Conservation (phyloP, 1,139 yeast genomes). For the Suhomyces yuchorum region DNA sequence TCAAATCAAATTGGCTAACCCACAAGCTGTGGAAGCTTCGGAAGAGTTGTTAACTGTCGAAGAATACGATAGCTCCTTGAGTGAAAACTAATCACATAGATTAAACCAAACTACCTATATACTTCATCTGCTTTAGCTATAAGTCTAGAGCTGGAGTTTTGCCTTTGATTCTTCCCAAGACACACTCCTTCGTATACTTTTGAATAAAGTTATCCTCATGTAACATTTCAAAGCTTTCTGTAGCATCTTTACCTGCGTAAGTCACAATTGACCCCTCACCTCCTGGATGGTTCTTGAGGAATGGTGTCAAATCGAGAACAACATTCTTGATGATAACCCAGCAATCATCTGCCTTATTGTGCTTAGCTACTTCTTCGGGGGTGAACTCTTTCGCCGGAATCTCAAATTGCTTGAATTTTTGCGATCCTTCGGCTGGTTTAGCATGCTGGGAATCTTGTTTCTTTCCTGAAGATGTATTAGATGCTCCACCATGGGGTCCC, state of each 20-base stretch:
- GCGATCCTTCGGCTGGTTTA: background rate
- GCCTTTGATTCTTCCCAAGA: slow-evolving; percentile 54
- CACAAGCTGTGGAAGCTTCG: slow-evolving; percentile 24
- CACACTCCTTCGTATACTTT: slow-evolving; percentile 49
- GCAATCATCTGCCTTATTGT: slow-evolving; percentile 64
- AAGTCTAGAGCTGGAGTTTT: slow-evolving; percentile 41
- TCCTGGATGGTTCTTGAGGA: slow-evolving; percentile 84
- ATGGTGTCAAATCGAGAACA: slow-evolving; percentile 81
- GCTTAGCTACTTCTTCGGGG: slow-evolving; percentile 61
- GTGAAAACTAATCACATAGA: slow-evolving; percentile 34
- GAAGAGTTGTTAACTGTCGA: slow-evolving; percentile 49
- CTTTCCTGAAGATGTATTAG: background rate
- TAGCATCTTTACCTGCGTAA: slow-evolving; percentile 91
- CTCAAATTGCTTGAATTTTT: slow-evolving; percentile 20
- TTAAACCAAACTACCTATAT: slow-evolving; percentile 1
- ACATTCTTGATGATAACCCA: slow-evolving; percentile 88
- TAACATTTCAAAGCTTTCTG: slow-evolving; percentile 71
- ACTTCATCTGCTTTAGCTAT: slow-evolving; percentile 9
- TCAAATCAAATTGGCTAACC: slow-evolving; percentile 59
- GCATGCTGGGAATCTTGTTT: background rate
- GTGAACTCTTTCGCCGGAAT: slow-evolving; percentile 50
- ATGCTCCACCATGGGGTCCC: background rate
- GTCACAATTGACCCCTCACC: slow-evolving; percentile 72
- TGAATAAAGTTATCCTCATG: slow-evolving; percentile 57
- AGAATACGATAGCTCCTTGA: slow-evolving; percentile 65